A percentile compares a stretch with the other conserved stretches of the same genome.
Conservation (phyloP, 805 yeast species). For the Kodamaea nitidulidarum region DNA sequence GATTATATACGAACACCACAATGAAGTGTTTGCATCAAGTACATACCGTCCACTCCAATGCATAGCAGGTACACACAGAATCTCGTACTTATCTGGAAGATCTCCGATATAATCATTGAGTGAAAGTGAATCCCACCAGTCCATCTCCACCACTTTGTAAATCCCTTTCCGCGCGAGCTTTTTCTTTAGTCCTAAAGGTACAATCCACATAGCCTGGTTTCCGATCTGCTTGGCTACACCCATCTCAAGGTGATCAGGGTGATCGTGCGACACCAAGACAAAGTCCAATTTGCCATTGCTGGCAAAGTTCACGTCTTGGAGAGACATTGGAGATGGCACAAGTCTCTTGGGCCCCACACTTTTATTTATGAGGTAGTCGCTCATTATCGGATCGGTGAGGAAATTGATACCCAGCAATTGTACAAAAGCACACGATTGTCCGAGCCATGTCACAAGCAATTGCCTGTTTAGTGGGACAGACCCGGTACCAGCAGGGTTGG, state of each 20-base stretch:
- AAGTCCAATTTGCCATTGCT: constrained; percentile 59
- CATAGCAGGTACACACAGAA: constrained; percentile 91
- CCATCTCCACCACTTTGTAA: constrained; percentile 65
- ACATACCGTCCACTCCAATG: constrained; percentile 92
- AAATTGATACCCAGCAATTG: constrained; percentile 70
- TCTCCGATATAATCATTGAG: constrained; percentile 37
- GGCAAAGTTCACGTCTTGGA: constrained; percentile 49
- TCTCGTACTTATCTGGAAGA: constrained; percentile 54
- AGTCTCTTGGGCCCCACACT: constrained; percentile 79
- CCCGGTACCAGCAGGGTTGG: not conserved
- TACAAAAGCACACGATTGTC: constrained; percentile 81
- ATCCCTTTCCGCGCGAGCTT: constrained; percentile 59
- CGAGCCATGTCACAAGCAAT: constrained; percentile 82
- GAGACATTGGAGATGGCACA: constrained; percentile 66
- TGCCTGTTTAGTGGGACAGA: constrained; percentile 27
- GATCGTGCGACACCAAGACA: constrained; percentile 85
- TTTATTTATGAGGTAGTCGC: constrained; percentile 57
- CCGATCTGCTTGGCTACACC: constrained; percentile 50
- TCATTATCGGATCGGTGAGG: constrained; percentile 81
- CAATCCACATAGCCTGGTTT: constrained; percentile 72
- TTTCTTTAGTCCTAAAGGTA: constrained; percentile 72
- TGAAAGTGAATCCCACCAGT: constrained; percentile 77
- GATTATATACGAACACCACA: constrained; percentile 87
- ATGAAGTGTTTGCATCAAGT: constrained; percentile 71
- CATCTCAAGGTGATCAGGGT: constrained; percentile 88